phyloP scores from a whole-genome alignment of 768 basidiomycete species.

The Multifurca ochricompacta region DNA sequence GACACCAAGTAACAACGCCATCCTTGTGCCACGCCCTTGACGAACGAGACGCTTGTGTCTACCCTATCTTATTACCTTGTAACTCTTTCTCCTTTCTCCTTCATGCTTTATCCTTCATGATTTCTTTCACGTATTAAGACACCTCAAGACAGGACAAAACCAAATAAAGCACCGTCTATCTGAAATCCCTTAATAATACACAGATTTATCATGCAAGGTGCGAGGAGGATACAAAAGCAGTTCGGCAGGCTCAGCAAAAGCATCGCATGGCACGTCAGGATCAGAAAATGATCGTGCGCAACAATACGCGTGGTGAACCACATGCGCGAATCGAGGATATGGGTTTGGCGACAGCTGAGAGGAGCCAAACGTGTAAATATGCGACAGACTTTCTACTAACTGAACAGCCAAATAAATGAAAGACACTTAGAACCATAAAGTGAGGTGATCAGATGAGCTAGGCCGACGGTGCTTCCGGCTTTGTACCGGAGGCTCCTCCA shows the following conservation, averaged over 20 bases:
- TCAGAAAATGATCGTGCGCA: conserved; percentile 12
- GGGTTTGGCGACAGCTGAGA: background rate
- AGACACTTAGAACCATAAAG: conserved; percentile 7
- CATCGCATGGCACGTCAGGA: conserved; percentile 9
- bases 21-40: background rate
- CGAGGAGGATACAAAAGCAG: conserved; percentile 14
- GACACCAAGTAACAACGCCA: conserved; percentile 7
- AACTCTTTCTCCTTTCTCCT: background rate
- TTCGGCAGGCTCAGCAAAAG: background rate
- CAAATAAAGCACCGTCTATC: conserved; percentile 6
- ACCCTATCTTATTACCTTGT: conserved; percentile 4
- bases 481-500: conserved; percentile 13
- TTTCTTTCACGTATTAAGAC: background rate
- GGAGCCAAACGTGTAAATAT: conserved; percentile 15
- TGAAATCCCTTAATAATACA: conserved; percentile 15
- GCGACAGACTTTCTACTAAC: conserved; percentile 14
- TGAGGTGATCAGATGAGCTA: conserved; percentile 10
- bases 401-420: conserved; percentile 19
- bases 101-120: background rate
- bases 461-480: conserved; percentile 24
- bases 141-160: background rate
- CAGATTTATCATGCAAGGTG: conserved; percentile 1
- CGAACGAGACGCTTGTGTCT: background rate
- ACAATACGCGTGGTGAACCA: conserved; percentile 11
- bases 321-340: background rate